Base-by-base conservation (phyloP, 1,284 basidiomycete species). In the Boletus hoseneyae region DNA sequence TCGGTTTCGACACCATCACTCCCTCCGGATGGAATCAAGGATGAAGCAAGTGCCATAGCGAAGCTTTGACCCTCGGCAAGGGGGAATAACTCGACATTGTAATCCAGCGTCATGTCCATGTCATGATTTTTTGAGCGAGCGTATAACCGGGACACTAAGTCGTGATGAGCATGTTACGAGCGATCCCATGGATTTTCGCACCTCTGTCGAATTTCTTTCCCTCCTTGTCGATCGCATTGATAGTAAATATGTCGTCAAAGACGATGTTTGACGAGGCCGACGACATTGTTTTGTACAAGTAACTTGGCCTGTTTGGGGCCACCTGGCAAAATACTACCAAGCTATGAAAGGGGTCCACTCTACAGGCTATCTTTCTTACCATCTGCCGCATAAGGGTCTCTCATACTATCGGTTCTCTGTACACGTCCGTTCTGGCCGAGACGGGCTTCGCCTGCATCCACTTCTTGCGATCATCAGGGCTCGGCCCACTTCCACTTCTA, bases 141-240 rank as follows among this genome's bases (percentile, higher is more conserved):
- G 63, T 85, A 84, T 47, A 97, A 77, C 38, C 93, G 86, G 30
- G 93, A 95, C 29, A 97, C 93, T 61, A 48, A 46, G 36, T 47
- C 10, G 45, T 13, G n/a, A 50, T 55, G 23, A 53, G 45, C 30
- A 39, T 16, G 23, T 13, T 32, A 13, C 41, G 7, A 36, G 13
- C 45, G 27, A 47, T 13, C 16, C 38, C 48, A 46, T 39, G 50
- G 23, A 38, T 51, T 34, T 32, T 63, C 77, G 42, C 54, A 95
- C 95, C 95, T 85, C 95, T 77, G 70, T 97, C 95, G 61, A 97
- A 97, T 70, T 96, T 97, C 75, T 91, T 97, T 48, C 97, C 96
- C 66, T 96, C 93, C 66, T 85, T 85, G 75, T 97, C 90, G 45
- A 96, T 90, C 25, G 73, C 85, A 57, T 80, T 79, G 53, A 95